phyloP scores from a whole-genome alignment of 345 rosid genomes.

The Schrenkiella parvula region DNA sequence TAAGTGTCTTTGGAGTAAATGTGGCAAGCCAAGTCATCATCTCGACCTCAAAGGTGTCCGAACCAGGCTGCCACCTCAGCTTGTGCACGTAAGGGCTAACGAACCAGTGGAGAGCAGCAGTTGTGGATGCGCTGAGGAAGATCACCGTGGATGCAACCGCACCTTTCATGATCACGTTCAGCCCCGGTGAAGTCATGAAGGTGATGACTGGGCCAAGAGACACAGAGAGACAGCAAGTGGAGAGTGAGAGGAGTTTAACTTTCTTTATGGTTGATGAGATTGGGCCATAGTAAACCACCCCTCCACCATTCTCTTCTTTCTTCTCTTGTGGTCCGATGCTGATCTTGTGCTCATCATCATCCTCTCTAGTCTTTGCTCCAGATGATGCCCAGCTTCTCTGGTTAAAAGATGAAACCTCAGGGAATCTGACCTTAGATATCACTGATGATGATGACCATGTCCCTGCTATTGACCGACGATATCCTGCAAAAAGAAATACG shows the following conservation, averaged over 20 bases:
- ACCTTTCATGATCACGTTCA: conserved; percentile 84
- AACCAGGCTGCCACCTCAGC: conserved; percentile 88
- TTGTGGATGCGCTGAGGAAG: conserved; percentile 79
- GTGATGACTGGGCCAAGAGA: conserved; percentile 88
- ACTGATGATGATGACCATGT: conserved; percentile 35
- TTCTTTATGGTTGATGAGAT: conserved; percentile 87
- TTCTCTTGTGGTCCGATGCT: conserved; percentile 69
- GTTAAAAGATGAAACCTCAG: conserved; percentile 18
- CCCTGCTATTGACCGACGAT: conserved; percentile 30
- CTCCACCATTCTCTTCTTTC: conserved; percentile 35
- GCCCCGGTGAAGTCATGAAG: conserved; percentile 81
- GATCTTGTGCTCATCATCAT: conserved; percentile 53
- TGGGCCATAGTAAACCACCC: conserved; percentile 69
- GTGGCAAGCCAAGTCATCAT: conserved; percentile 93
- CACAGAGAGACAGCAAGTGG: conserved; percentile 94
- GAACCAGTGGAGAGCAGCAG: conserved; percentile 83
- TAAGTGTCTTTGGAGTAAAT: conserved; percentile 53
- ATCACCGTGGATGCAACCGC: conserved; percentile 86
- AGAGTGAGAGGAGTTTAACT: conserved; percentile 88
- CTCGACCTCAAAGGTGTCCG: conserved; percentile 87
- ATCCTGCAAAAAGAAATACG: conserved; percentile 37
- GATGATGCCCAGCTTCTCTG: conserved; percentile 62
- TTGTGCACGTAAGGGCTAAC: conserved; percentile 91
- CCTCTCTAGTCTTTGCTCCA: conserved; percentile 45
- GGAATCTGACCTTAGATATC: conserved; percentile 28